Percentiles rank a stretch among this genome's conserved stretches.
Evolutionary conservation across 208 protist genomes (phyloP).

Genomic region (Blastocrithidia nonstop): DNA sequence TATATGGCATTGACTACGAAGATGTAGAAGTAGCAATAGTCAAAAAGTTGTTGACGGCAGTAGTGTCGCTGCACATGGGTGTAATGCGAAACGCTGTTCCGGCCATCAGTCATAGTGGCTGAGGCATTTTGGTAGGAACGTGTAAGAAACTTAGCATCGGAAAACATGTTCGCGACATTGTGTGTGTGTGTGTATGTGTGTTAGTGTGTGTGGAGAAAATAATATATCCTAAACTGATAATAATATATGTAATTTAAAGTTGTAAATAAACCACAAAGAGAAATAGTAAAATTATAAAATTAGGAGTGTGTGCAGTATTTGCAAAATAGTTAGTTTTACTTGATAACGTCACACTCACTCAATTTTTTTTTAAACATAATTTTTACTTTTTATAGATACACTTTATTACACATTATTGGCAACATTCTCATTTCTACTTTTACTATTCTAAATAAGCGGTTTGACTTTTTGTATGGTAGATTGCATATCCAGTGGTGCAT

Average conservation of each 20-base stretch:
- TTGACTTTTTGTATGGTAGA: constrained; percentile 64
- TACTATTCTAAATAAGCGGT: constrained; percentile 67
- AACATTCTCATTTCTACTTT: too few relatives aligned
- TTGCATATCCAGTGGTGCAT: constrained; percentile 74
- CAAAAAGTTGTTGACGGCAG: not conserved
- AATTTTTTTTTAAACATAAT: too few relatives aligned
- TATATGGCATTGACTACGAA: not conserved
- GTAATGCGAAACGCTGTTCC: constrained; percentile 47
- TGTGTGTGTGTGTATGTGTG: constrained; percentile 5
- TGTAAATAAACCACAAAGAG: too few relatives aligned
- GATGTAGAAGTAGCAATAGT: not conserved
- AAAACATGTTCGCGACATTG: constrained; percentile 7
- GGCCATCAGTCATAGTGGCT: constrained; percentile 76
- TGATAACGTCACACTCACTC: too few relatives aligned
- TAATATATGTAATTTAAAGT: not conserved
- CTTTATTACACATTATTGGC: too few relatives aligned
- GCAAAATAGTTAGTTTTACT: too few relatives aligned
- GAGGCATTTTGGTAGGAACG: constrained; percentile 65
- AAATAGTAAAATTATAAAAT: too few relatives aligned
- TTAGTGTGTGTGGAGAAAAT: not conserved
- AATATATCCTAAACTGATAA: not conserved
- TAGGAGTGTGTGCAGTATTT: too few relatives aligned
- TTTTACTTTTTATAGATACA: too few relatives aligned
- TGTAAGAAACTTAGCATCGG: constrained; percentile 67
- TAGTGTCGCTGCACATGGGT: not conserved